phyloP scores from a whole-genome alignment of 2,329 filamentous ascomycete species.

The Xylariales sp. region DNA sequence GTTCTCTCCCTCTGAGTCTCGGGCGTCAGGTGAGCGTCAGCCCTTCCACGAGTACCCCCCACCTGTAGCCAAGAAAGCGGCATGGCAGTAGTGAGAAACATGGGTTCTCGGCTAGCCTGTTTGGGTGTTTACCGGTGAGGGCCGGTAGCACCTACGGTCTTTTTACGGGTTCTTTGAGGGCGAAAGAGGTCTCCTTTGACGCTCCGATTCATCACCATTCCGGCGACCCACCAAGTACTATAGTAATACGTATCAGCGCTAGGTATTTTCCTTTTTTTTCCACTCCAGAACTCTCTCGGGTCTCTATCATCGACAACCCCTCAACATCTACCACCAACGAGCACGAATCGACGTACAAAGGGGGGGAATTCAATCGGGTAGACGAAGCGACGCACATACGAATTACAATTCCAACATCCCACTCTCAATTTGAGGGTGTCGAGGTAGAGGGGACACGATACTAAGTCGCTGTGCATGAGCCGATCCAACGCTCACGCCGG shows the following conservation, averaged over 20 bases:
- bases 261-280: slow-evolving; percentile 33
- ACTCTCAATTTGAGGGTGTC: not conserved
- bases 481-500: slow-evolving; percentile 16
- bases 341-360: slow-evolving; percentile 11
- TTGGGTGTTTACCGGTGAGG: slow-evolving; percentile 29
- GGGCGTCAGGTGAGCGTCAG: slow-evolving; percentile 31
- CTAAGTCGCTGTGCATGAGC: slow-evolving; percentile 5
- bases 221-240: slow-evolving; percentile 30
- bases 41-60: slow-evolving; percentile 28
- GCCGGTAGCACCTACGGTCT: slow-evolving; percentile 29
- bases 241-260: slow-evolving; percentile 28
- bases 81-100: slow-evolving; percentile 20
- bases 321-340: slow-evolving; percentile 19
- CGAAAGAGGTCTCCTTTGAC: slow-evolving; percentile 30
- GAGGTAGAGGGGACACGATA: slow-evolving; percentile 8
- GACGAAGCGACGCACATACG: slow-evolving; percentile 6
- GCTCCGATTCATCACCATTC: slow-evolving; percentile 35
- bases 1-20: not conserved
- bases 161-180: slow-evolving; percentile 33
- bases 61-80: slow-evolving; percentile 26
- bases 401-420: not conserved
- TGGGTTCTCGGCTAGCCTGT: slow-evolving; percentile 27
- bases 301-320: slow-evolving; percentile 25
- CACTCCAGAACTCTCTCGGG: slow-evolving; percentile 25
- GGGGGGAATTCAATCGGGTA: slow-evolving; percentile 5